A percentile compares a stretch with the other conserved stretches of the same genome.
Evolutionary conservation across 2,329 filamentous ascomycete species (phyloP).

Genomic region (Paecilomyces fulvus): DNA sequence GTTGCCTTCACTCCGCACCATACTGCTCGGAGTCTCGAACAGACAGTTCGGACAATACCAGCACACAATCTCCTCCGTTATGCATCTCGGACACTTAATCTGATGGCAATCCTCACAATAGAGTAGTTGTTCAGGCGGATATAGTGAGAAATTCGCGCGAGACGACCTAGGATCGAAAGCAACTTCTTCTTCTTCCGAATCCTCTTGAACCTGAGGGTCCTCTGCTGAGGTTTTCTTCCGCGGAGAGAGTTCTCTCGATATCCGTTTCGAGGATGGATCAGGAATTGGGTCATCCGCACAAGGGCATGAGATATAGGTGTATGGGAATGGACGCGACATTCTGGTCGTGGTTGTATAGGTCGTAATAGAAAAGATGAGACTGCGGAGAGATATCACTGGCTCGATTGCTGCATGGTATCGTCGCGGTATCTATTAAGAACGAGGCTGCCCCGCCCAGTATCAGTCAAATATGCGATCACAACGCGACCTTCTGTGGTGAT

Average conservation of each 20-base stretch:
- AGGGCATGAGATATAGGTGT: conserved; percentile 57
- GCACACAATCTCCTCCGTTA: conserved; percentile 85
- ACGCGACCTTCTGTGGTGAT: not conserved
- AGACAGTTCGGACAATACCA: conserved; percentile 94
- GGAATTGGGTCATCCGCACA: conserved; percentile 45
- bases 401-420: not conserved
- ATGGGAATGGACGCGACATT: conserved; percentile 53
- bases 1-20: conserved; percentile 86
- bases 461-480: not conserved
- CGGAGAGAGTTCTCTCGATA: conserved; percentile 24
- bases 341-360: conserved; percentile 2
- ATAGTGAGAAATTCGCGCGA: conserved; percentile 83
- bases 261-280: conserved; percentile 30
- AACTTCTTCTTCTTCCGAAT: conserved; percentile 57
- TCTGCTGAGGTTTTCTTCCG: conserved; percentile 20
- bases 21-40: conserved; percentile 91
- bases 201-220: conserved; percentile 13
- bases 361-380: not conserved
- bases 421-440: not conserved
- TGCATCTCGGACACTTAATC: conserved; percentile 86
- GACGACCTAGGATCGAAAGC: conserved; percentile 80
- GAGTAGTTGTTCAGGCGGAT: conserved; percentile 83
- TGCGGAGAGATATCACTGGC: not conserved
- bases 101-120: conserved; percentile 98
- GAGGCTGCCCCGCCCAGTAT: not conserved